phyloP scores from a whole-genome alignment of 768 basidiomycete species.

The Pisolithus orientalis region DNA sequence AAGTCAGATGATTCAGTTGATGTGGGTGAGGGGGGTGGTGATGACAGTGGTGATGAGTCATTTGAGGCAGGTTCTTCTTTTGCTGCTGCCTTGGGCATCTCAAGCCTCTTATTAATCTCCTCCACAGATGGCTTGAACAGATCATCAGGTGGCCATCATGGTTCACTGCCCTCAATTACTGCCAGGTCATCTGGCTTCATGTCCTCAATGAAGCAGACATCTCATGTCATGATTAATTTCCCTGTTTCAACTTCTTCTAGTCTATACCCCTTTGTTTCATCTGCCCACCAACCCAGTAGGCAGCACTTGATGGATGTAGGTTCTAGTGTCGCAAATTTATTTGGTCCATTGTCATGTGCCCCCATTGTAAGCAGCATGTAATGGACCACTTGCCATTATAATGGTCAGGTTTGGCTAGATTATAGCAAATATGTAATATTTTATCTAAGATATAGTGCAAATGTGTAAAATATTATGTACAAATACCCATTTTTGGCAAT shows the following conservation, averaged over 20 bases:
- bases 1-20: not conserved
- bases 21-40: not conserved
- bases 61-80: slow-evolving; percentile 7
- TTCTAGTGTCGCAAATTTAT: too few species aligned
- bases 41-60: not conserved
- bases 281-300: slow-evolving; percentile 2
- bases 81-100: not conserved
- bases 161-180: not conserved
- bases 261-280: slow-evolving; percentile 5
- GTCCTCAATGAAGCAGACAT: not conserved
- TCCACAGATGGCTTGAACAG: not conserved
- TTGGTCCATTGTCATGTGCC: too few species aligned
- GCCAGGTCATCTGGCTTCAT: not conserved
- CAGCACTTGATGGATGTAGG: slow-evolving; percentile 1
- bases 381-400: too few species aligned
- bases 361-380: too few species aligned
- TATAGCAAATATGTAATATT: too few species aligned
- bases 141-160: not conserved
- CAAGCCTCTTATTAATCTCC: not conserved
- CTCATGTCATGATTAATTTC: not conserved
- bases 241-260: slow-evolving; percentile 1
- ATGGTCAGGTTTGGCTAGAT: too few species aligned
- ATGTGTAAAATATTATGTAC: too few species aligned
- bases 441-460: too few species aligned
- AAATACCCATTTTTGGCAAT: too few species aligned